Evolutionary conservation across 2,329 filamentous ascomycete species (phyloP).

Genomic region (Phyllosticta citriasiana): DNA sequence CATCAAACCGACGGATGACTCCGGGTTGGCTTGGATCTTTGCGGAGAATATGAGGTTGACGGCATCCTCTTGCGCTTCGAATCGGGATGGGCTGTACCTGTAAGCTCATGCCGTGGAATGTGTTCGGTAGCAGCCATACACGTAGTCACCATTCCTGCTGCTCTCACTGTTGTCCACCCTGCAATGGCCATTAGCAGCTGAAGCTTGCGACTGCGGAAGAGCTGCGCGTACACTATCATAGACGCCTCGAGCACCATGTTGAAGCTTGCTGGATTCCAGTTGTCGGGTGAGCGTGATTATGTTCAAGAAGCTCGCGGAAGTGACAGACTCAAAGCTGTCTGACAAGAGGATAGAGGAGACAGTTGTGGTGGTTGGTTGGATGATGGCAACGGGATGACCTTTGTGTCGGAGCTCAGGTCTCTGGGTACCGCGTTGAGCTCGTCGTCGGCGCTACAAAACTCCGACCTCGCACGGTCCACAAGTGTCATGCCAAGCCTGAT

Average conservation of each 20-base stretch:
- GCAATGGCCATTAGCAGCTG: conserved; percentile 17
- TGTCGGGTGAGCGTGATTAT: neutral
- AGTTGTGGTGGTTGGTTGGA: neutral
- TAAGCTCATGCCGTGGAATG: conserved; percentile 12
- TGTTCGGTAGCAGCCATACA: conserved; percentile 33
- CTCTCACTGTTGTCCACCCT: conserved; percentile 97
- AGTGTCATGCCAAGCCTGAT: neutral
- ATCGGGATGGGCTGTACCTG: conserved; percentile 65
- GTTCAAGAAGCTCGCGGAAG: neutral
- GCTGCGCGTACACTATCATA: conserved; percentile 67
- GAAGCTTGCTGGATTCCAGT: conserved; percentile 18
- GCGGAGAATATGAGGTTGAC: conserved; percentile 92
- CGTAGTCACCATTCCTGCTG: conserved; percentile 89
- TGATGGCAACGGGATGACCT: conserved; percentile 7
- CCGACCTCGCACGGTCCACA: neutral
- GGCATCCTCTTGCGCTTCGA: conserved; percentile 91
- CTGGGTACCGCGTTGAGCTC: conserved; percentile 4
- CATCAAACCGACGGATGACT: conserved; percentile 96
- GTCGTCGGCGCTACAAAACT: neutral
- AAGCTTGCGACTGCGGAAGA: conserved; percentile 9
- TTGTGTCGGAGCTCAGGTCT: neutral
- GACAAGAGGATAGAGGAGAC: neutral
- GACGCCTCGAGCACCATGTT: conserved; percentile 98
- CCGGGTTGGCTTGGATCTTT: conserved; percentile 90
- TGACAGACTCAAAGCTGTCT: neutral